phyloP scores from a whole-genome alignment of 371 early-diverging fungal species.

The Mortierella sp. region DNA sequence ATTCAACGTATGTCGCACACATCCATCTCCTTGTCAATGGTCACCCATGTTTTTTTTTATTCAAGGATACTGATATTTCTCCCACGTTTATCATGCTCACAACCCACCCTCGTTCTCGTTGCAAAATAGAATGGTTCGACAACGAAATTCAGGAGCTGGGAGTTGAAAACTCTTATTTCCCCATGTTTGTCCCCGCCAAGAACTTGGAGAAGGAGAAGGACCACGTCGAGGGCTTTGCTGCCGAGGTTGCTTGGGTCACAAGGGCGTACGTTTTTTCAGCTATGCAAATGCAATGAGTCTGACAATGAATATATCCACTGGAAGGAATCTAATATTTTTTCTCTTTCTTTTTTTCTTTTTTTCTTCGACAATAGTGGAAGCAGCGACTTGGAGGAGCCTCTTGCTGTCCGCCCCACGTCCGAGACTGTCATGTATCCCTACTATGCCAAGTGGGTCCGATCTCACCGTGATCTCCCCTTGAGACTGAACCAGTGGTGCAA shows the following conservation, averaged over 20 bases:
- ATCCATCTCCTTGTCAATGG: not conserved
- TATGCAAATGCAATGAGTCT: not conserved
- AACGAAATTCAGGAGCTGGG: constrained; percentile 92
- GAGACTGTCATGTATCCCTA: constrained; percentile 99
- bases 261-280: constrained; percentile 76
- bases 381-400: constrained; percentile 95
- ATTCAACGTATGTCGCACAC: constrained; percentile 82
- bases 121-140: constrained; percentile 87
- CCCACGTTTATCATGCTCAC: not conserved
- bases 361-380: constrained; percentile 72
- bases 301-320: no score
- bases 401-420: constrained; percentile 99
- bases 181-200: constrained; percentile 98
- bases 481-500: constrained; percentile 99
- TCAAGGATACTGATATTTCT: not conserved
- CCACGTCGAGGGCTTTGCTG: constrained; percentile 99
- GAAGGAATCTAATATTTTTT: not conserved
- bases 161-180: constrained; percentile 99
- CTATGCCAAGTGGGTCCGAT: constrained; percentile 99
- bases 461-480: constrained; percentile 99
- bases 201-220: constrained; percentile 98
- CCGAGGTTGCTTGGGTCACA: constrained; percentile 99
- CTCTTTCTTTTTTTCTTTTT: not conserved
- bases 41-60: not conserved
- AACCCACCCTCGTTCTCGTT: not conserved